Percentiles rank a stretch among this genome's conserved stretches.
phyloP scores from a whole-genome alignment of 2,329 filamentous ascomycete species.

The Microdochium bolleyi region DNA sequence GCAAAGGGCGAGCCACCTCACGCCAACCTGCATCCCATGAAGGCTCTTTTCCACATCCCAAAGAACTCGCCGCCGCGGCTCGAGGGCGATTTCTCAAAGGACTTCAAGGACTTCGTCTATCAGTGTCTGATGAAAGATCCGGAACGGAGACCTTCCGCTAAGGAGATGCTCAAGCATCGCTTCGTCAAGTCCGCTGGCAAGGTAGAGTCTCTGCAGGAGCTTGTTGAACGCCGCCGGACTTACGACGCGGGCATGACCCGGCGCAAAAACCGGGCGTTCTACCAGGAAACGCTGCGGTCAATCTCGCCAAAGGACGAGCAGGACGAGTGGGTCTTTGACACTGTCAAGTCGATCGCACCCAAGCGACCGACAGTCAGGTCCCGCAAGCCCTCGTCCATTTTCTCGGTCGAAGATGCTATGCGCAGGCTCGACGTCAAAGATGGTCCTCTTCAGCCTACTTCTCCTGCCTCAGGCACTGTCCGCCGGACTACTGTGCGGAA shows the following conservation, averaged over 20 bases:
- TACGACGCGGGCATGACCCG: slow-evolving; percentile 69
- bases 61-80: slow-evolving; percentile 79
- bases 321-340: slow-evolving; percentile 95
- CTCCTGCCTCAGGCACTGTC: slow-evolving; percentile 46
- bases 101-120: slow-evolving; percentile 90
- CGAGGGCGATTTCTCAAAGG: slow-evolving; percentile 77
- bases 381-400: slow-evolving; percentile 49
- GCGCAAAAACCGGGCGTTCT: slow-evolving; percentile 70
- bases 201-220: slow-evolving; percentile 77
- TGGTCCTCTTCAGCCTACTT: slow-evolving; percentile 47
- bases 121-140: slow-evolving; percentile 90
- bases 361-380: slow-evolving; percentile 44
- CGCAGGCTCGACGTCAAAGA: slow-evolving; percentile 55
- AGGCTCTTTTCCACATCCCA: slow-evolving; percentile 84
- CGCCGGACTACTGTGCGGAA: slow-evolving; percentile 50
- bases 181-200: slow-evolving; percentile 86
- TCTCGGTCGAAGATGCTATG: slow-evolving; percentile 52
- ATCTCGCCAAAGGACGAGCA: slow-evolving; percentile 60
- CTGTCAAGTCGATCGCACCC: slow-evolving; percentile 66
- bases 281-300: slow-evolving; percentile 81
- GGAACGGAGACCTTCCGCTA: slow-evolving; percentile 74
- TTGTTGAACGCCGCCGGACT: slow-evolving; percentile 75
- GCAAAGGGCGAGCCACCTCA: slow-evolving; percentile 84
- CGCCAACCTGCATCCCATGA: slow-evolving; percentile 83
- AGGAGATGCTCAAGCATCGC: slow-evolving; percentile 77